Evolutionary conservation across 2,329 filamentous ascomycete genomes (phyloP), one percentile per base, ranked within the genome.

Genomic region (Sporothrix phasma): DNA sequence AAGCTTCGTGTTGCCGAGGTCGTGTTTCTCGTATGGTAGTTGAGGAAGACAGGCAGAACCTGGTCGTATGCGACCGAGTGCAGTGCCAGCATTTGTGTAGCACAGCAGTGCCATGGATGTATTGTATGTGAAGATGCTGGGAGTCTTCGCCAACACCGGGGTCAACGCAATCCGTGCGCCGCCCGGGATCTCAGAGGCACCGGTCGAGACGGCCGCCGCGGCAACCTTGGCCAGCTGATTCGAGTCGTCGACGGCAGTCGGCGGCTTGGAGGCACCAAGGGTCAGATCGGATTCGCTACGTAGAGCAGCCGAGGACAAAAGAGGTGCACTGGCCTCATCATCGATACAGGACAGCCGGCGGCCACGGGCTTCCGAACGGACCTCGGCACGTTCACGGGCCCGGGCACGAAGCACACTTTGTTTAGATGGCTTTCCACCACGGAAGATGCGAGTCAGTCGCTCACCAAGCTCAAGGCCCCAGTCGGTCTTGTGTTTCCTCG

Each of bases 61-160:
- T 96, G 92, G 74, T 97, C 93, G 72, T 87, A 97, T 0, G 90
- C 87, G 45, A 95, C 85, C 0, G 85, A 87, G 74, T 96, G 92
- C 58, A 95, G 81, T 0, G 91, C 89, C 19, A 97, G 80, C 59
- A 94, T 80, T n/a, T 1, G 88, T 88, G 74, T 97, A 97, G 0
- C 87, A 82, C 1, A 90, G 67, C 1, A 97, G 79, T 68, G 67
- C 72, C 69, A 69, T 71, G 47, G 67, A 70, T 49, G 70, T 76
- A 68, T 70, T 67, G 59, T 64, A 69, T 47, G 66, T 74, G 63
- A 74, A 73, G 31, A 75, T 69, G 56, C 43, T 67, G 64, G 11
- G 67, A 65, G 3, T 66, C 15, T 46, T 26, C 63, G 11, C 26
- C 37, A 58, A 17, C 5, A 34, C 19, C 7, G 34, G 39, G 15